Evolutionary conservation across 441 rosid species (phyloP).

Genomic region (Geranium incanum): DNA sequence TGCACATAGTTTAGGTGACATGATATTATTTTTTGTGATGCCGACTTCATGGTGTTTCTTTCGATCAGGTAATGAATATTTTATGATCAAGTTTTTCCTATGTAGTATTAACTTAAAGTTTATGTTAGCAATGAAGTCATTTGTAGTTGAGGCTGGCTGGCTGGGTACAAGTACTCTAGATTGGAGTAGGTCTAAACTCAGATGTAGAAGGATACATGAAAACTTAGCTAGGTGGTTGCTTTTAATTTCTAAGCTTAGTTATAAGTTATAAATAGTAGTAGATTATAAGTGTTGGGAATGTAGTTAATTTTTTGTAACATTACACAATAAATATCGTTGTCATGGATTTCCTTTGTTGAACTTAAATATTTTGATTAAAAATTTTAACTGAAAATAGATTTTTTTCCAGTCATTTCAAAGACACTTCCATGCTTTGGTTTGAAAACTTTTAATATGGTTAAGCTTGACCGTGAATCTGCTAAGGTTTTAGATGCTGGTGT

Average conservation of each 20-base stretch:
- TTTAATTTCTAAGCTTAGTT: background rate
- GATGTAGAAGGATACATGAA: background rate
- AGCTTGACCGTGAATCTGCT: background rate
- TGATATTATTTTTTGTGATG: slow-evolving; percentile 16
- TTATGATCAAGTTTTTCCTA: background rate
- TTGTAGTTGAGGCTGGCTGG: background rate
- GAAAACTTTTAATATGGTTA: background rate
- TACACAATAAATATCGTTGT: background rate
- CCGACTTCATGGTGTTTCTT: slow-evolving; percentile 15
- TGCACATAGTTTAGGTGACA: slow-evolving; percentile 14
- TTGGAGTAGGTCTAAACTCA: background rate
- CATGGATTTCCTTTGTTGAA: background rate
- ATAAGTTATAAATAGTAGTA: background rate
- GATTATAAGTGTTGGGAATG: background rate
- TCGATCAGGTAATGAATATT: slow-evolving; percentile 29
- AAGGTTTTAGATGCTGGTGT: background rate
- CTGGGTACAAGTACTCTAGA: background rate
- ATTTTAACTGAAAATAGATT: background rate
- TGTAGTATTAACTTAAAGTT: background rate
- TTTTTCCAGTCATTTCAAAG: background rate
- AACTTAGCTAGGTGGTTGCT: background rate
- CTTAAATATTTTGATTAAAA: too few species aligned
- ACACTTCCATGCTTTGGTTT: too few species aligned
- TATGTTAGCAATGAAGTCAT: background rate
- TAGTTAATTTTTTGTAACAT: background rate